Evolutionary conservation across 257 asterid species (phyloP).

Genomic region (Plantago elongata): DNA sequence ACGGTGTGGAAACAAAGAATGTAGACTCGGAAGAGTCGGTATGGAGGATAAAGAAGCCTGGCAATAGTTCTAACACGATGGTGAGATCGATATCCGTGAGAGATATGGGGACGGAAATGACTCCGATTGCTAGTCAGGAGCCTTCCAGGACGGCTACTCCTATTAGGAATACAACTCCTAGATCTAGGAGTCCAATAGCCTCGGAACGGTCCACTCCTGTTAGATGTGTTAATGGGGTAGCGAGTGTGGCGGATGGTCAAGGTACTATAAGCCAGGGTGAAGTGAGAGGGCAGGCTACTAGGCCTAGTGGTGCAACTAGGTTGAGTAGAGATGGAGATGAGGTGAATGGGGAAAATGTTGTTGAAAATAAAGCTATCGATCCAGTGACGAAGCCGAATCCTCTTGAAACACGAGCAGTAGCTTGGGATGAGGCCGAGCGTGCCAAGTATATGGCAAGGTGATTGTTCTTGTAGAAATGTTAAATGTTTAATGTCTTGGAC

Average conservation of each 20-base stretch:
- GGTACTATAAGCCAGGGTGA: slow-evolving; percentile 24
- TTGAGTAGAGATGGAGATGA: slow-evolving; percentile 36
- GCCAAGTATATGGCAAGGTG: slow-evolving; percentile 93
- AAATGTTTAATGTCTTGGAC: not conserved
- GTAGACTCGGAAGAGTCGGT: slow-evolving; percentile 64
- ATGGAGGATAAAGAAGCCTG: slow-evolving; percentile 60
- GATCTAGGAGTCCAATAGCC: slow-evolving; percentile 49
- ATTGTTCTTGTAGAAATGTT: slow-evolving; percentile 5
- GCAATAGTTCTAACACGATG: slow-evolving; percentile 35
- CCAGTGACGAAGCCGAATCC: slow-evolving; percentile 40
- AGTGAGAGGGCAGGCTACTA: slow-evolving; percentile 27
- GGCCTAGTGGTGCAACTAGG: slow-evolving; percentile 28
- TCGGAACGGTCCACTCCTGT: slow-evolving; percentile 60
- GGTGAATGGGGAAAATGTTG: slow-evolving; percentile 10
- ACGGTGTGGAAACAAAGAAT: slow-evolving; percentile 57
- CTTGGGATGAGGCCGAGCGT: slow-evolving; percentile 95
- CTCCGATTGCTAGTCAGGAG: slow-evolving; percentile 85
- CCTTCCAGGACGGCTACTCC: slow-evolving; percentile 95
- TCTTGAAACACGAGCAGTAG: slow-evolving; percentile 66
- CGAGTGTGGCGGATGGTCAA: slow-evolving; percentile 25
- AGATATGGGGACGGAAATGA: slow-evolving; percentile 99
- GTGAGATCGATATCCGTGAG: slow-evolving; percentile 70
- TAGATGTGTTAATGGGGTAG: slow-evolving; percentile 36
- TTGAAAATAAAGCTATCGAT: slow-evolving; percentile 23
- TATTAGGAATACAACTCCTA: slow-evolving; percentile 57